These are phyloP conservation scores for Xylaria bambusicola DNA, from an alignment of 495 filamentous ascomycete species.

Conservation along the genomic window DNA sequence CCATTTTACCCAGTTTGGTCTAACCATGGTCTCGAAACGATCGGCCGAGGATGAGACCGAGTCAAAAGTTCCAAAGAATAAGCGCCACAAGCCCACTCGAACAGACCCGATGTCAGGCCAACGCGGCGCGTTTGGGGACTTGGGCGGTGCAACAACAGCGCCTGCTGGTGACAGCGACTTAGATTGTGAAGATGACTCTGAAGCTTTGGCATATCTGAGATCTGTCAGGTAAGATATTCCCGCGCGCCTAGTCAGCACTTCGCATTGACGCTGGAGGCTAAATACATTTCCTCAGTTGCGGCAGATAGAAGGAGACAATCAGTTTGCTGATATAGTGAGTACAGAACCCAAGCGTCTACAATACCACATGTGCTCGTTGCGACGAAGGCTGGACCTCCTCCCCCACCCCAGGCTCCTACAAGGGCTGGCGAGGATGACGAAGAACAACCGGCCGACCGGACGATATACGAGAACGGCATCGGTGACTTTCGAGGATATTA, in stretches of 20 bases:
- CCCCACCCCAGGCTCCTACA: constrained; percentile 36
- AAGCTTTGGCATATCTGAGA: constrained; percentile 74
- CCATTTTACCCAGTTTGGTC: background rate
- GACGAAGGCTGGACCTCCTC: constrained; percentile 50
- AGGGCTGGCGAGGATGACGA: constrained; percentile 23
- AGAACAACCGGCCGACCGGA: constrained; percentile 37
- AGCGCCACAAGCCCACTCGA: constrained; percentile 9
- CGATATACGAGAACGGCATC: constrained; percentile 43
- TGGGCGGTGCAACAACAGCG: constrained; percentile 53
- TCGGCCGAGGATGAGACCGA: constrained; percentile 13
- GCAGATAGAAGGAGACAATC: background rate
- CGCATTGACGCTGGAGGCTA: constrained; percentile 21
- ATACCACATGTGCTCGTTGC: constrained; percentile 69
- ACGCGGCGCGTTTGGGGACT: constrained; percentile 71
- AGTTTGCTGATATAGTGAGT: constrained; percentile 39
- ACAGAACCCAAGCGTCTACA: constrained; percentile 69
- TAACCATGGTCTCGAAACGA: constrained; percentile 16
- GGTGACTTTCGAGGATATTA: constrained; percentile 63
- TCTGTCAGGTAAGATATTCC: constrained; percentile 71
- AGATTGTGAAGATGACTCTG: constrained; percentile 57
- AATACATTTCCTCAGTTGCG: constrained; percentile 16
- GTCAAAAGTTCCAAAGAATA: constrained; percentile 11
- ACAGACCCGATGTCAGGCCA: constrained; percentile 74
- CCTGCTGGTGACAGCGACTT: constrained; percentile 47
- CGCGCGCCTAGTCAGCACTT: constrained; percentile 22